phyloP scores from a whole-genome alignment of 805 yeast genomes.

The Kazachstania martiniae region DNA sequence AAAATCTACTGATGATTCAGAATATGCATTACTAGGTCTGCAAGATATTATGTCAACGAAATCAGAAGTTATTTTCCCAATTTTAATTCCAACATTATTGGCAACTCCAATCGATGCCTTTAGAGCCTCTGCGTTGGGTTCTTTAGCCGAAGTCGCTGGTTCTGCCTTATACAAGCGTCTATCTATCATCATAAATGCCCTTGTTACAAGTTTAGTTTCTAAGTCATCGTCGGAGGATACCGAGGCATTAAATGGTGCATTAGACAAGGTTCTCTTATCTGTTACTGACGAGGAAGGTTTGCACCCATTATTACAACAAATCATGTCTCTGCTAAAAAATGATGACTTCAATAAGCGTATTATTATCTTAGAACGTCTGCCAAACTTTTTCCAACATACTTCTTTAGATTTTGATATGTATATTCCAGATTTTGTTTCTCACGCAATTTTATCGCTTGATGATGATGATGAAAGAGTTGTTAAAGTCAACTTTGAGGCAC shows the following conservation, averaged over 20 bases:
- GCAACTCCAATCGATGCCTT: conserved; percentile 70
- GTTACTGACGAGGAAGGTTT: conserved; percentile 69
- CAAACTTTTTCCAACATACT: conserved; percentile 58
- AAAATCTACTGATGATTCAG: conserved; percentile 47
- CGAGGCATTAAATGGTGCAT: conserved; percentile 38
- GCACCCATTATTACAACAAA: conserved; percentile 75
- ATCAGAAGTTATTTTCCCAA: conserved; percentile 88
- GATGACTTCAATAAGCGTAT: conserved; percentile 59
- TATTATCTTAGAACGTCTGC: conserved; percentile 55
- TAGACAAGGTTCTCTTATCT: conserved; percentile 62
- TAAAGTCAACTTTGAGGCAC: conserved; percentile 50
- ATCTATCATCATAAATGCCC: conserved; percentile 59
- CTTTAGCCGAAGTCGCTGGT: conserved; percentile 87
- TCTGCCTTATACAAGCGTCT: conserved; percentile 64
- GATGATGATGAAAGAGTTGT: conserved; percentile 57
- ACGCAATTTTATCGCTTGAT: conserved; percentile 61
- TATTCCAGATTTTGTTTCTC: conserved; percentile 62
- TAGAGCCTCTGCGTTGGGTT: conserved; percentile 80
- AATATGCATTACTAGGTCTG: conserved; percentile 74
- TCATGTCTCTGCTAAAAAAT: conserved; percentile 63
- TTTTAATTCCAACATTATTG: conserved; percentile 75
- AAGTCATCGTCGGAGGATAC: conserved; percentile 30
- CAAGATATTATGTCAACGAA: conserved; percentile 87
- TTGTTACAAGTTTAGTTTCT: conserved; percentile 47
- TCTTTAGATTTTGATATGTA: conserved; percentile 61